A percentile compares a stretch with the other conserved stretches of the same genome.
Evolutionary conservation across 106 monocot species (phyloP).

Genomic region (Allium cepa): DNA sequence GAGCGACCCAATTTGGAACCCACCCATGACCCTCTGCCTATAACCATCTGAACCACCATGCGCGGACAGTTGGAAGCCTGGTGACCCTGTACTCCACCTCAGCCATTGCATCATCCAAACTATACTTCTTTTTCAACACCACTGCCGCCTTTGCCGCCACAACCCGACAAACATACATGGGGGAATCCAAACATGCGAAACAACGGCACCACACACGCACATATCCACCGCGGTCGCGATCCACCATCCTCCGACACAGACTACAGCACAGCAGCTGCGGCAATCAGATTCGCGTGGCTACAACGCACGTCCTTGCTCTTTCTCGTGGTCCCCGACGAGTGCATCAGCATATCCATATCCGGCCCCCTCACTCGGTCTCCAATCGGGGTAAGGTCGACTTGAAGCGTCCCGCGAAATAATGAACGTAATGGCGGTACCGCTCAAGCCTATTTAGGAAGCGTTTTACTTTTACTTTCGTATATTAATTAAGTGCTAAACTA

Average conservation of each 20-base stretch:
- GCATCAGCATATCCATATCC: constrained; percentile 58
- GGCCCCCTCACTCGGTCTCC: not conserved
- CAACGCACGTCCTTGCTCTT: constrained; percentile 55
- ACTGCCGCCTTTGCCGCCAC: constrained; percentile 38
- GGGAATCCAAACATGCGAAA: constrained; percentile 86
- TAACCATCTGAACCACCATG: constrained; percentile 47
- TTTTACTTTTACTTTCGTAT: too few relatives aligned
- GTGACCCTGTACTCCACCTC: constrained; percentile 48
- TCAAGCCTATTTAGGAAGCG: too few relatives aligned
- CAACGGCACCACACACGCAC: constrained; percentile 59
- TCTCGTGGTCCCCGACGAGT: constrained; percentile 88
- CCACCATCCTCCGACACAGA: constrained; percentile 16
- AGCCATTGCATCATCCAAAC: too few relatives aligned
- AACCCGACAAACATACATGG: constrained; percentile 53
- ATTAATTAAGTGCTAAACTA: too few relatives aligned
- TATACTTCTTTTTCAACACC: constrained; percentile 46
- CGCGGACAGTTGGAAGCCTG: constrained; percentile 71
- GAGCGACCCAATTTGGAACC: constrained; percentile 22
- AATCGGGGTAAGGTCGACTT: not conserved
- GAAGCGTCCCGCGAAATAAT: constrained; percentile 8
- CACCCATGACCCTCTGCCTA: not conserved
- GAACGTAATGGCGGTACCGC: too few relatives aligned
- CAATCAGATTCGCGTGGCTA: constrained; percentile 48
- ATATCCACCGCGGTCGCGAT: constrained; percentile 4
- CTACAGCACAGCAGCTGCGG: constrained; percentile 30